Percentiles rank a stretch among this genome's conserved stretches.
Conservation (phyloP, 257 asterid genomes). For the Anisodus acutangulus region DNA sequence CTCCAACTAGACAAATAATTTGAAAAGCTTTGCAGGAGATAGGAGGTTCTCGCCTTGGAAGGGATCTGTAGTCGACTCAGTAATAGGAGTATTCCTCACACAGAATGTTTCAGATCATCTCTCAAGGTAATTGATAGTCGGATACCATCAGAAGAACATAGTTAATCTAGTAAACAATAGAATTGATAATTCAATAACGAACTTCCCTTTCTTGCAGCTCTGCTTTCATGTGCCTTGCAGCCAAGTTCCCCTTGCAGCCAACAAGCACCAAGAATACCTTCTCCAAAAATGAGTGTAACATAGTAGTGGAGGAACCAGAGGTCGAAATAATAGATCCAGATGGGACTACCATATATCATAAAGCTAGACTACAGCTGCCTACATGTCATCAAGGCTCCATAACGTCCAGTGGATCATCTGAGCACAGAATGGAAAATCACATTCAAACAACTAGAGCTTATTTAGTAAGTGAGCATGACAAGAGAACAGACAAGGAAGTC, state of each 20-base stretch:
- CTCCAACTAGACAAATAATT: constrained; percentile 18
- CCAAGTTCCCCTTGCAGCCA: constrained; percentile 22
- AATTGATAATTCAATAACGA: neutral
- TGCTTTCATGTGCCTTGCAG: constrained; percentile 86
- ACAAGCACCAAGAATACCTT: constrained; percentile 35
- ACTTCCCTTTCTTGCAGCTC: constrained; percentile 62
- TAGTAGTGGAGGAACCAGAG: constrained; percentile 58
- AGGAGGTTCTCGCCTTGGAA: constrained; percentile 93
- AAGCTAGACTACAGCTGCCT: constrained; percentile 46
- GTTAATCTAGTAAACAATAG: constrained; percentile 18
- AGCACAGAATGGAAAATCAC: constrained; percentile 40
- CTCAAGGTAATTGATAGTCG: constrained; percentile 65
- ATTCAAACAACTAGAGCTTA: constrained; percentile 33
- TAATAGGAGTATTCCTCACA: constrained; percentile 95
- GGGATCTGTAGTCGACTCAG: constrained; percentile 97
- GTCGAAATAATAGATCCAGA: constrained; percentile 68
- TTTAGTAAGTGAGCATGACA: constrained; percentile 40
- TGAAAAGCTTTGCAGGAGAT: constrained; percentile 65
- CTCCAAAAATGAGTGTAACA: constrained; percentile 37
- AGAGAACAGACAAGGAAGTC: constrained; percentile 59
- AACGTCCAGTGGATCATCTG: constrained; percentile 46
- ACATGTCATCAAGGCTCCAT: constrained; percentile 48
- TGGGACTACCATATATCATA: constrained; percentile 54
- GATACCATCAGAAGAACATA: constrained; percentile 1
- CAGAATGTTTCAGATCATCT: constrained; percentile 98